These are phyloP conservation scores for Heterobasidion parviporum DNA, from an alignment of 1,284 basidiomycete species.

Conservation along the genomic window DNA sequence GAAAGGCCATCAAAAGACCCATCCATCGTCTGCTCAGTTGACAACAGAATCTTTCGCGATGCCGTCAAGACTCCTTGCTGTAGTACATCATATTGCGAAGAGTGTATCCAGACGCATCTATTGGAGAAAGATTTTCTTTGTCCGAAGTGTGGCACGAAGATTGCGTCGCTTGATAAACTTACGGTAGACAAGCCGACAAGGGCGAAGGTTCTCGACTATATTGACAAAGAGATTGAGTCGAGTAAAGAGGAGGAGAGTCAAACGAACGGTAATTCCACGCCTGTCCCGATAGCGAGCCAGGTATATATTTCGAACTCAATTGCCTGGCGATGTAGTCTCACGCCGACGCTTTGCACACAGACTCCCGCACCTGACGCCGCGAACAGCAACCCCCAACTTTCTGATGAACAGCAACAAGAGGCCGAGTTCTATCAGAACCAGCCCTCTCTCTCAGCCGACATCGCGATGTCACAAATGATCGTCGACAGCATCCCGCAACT, in stretches of 20 bases:
- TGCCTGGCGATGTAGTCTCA: background rate
- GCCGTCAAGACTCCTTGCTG: constrained; percentile 91
- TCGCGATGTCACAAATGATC: constrained; percentile 65
- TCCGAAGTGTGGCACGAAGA: constrained; percentile 80
- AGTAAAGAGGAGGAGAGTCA: constrained; percentile 35
- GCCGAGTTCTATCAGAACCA: constrained; percentile 55
- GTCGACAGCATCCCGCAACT: constrained; percentile 67
- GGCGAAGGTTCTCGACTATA: constrained; percentile 70
- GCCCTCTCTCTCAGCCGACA: constrained; percentile 40
- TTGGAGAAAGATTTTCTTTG: constrained; percentile 91
- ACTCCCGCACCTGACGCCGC: constrained; percentile 13
- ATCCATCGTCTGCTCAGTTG: constrained; percentile 77
- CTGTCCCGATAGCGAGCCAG: background rate
- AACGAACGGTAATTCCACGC: background rate
- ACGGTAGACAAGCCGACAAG: constrained; percentile 72
- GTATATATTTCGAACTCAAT: background rate
- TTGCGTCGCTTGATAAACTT: constrained; percentile 81
- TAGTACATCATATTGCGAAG: constrained; percentile 85
- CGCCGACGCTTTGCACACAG: constrained; percentile 1
- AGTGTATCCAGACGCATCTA: constrained; percentile 87
- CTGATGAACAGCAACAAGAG: constrained; percentile 27
- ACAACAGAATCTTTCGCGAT: constrained; percentile 84
- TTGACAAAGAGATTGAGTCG: constrained; percentile 78
- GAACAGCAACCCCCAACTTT: constrained; percentile 4
- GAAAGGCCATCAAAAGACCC: constrained; percentile 76